Evolutionary conservation across 371 early-diverging fungal genomes (phyloP).

Genomic region (Coemansia sp.): DNA sequence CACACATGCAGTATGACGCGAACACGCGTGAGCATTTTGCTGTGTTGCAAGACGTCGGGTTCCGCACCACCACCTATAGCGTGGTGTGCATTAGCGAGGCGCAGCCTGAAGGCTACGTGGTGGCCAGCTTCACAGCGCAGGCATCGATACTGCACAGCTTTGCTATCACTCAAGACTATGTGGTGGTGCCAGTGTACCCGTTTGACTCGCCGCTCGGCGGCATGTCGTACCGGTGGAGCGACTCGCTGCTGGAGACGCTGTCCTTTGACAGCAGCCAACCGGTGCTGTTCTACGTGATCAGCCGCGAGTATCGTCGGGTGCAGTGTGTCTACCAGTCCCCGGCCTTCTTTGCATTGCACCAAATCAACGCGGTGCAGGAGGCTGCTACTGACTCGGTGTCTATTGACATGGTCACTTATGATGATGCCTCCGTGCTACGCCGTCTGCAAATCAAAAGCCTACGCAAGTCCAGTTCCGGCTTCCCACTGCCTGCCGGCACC

Average conservation of each 20-base stretch:
- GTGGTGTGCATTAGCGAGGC: constrained; percentile 63
- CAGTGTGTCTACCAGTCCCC: constrained; percentile 66
- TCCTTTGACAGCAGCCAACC: constrained; percentile 60
- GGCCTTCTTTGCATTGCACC: constrained; percentile 60
- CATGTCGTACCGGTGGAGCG: constrained; percentile 68
- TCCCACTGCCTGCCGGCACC: constrained; percentile 56
- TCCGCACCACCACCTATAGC: constrained; percentile 63
- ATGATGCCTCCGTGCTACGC: constrained; percentile 61
- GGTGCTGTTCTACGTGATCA: constrained; percentile 68
- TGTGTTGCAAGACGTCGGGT: constrained; percentile 70
- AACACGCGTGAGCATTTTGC: constrained; percentile 71
- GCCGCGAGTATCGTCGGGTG: constrained; percentile 64
- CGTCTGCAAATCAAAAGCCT: constrained; percentile 61
- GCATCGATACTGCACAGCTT: constrained; percentile 73
- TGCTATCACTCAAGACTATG: constrained; percentile 66
- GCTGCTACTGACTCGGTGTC: constrained; percentile 58
- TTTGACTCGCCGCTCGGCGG: constrained; percentile 61
- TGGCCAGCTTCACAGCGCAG: constrained; percentile 63
- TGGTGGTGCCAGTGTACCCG: constrained; percentile 66
- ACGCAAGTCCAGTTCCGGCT: constrained; percentile 54
- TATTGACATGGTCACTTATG: constrained; percentile 67
- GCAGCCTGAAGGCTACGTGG: constrained; percentile 65
- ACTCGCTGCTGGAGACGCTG: constrained; percentile 67
- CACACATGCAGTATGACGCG: constrained; percentile 69
- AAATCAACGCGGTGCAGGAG: constrained; percentile 75